Percentiles rank a stretch among this genome's conserved stretches.
Conservation (phyloP, 2,329 filamentous ascomycete genomes). For the Lasiodiplodia theobromae region DNA sequence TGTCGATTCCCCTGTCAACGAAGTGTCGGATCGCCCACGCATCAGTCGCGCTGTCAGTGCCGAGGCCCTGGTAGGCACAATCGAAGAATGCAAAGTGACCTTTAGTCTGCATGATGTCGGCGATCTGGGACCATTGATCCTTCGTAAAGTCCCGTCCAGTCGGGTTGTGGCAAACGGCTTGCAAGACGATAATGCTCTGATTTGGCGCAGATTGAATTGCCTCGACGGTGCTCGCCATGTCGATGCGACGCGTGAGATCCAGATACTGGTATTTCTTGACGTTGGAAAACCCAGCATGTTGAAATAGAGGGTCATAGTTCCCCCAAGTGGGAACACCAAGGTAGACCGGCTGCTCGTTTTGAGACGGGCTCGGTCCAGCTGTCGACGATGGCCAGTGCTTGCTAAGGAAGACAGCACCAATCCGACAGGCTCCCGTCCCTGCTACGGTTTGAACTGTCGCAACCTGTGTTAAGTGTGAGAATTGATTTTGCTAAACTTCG, state of each 20-base stretch:
- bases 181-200: slow-evolving; percentile 45
- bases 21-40: slow-evolving; percentile 46
- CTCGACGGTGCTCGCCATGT: background rate
- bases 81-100: slow-evolving; percentile 47
- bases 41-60: slow-evolving; percentile 44
- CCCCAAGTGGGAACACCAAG: background rate
- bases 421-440: background rate
- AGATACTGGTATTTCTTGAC: background rate
- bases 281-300: background rate
- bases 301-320: background rate
- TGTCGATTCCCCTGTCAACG: slow-evolving; percentile 29
- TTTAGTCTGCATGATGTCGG: slow-evolving; percentile 38
- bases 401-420: background rate
- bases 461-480: background rate
- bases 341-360: background rate
- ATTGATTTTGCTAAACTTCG: background rate
- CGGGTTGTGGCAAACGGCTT: slow-evolving; percentile 48
- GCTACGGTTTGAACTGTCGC: background rate
- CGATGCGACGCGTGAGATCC: background rate
- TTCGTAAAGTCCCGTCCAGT: slow-evolving; percentile 45
- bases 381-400: background rate
- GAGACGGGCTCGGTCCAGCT: background rate
- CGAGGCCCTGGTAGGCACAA: slow-evolving; percentile 49
- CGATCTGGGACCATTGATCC: slow-evolving; percentile 45
- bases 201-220: slow-evolving; percentile 31